Evolutionary conservation across 2,329 filamentous ascomycete genomes (phyloP), one percentile per base, ranked within the genome.

Genomic region (Fusarium heterosporum): DNA sequence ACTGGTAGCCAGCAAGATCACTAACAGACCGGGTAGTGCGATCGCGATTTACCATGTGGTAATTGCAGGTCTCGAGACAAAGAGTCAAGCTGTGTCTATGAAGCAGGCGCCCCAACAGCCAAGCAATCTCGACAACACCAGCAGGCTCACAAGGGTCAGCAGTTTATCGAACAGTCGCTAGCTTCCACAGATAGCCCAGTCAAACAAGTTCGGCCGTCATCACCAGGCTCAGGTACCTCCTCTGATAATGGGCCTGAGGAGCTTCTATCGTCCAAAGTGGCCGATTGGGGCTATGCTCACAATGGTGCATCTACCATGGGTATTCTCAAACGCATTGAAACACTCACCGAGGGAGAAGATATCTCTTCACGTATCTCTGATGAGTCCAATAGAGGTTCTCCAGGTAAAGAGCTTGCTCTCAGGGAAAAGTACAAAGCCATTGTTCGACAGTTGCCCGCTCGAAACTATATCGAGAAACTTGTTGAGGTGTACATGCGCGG

Each of bases 41-140:
- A 89, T 72, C 83, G 87, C 59, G 81, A 84, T 61, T 78, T 84
- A 61, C 87, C 87, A 3, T 89, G 87, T 74, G 82, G 83, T 45
- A 88, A 88, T 72, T 89, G 87, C 75, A 78, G 82, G 30, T 82
- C 83, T 51, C 81, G 87, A 50, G 85, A 84, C 69, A 88, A 87
- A 73, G 80, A 84, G 65, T 77, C 80, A 3, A 76, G 79, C n/a
- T 89, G 87, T 70, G 79, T 79, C 22, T 89, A 89, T 72, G 86
- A 89, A 74, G 83, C 81, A 10, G 80, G 80, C 30, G 79, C 81
- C 6, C 82, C 82, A 6, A 79, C 81, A 26, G 74, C 78, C 48
- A 75, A 78, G 46, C 74, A 75, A 36, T 51, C 51, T 43, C 54
- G 52, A 32, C 59, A 32, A 32, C 51, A 49, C 6, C 51, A 54